Conservation (phyloP, 495 filamentous ascomycete genomes). For the Umbilicaria muhlenbergii region DNA sequence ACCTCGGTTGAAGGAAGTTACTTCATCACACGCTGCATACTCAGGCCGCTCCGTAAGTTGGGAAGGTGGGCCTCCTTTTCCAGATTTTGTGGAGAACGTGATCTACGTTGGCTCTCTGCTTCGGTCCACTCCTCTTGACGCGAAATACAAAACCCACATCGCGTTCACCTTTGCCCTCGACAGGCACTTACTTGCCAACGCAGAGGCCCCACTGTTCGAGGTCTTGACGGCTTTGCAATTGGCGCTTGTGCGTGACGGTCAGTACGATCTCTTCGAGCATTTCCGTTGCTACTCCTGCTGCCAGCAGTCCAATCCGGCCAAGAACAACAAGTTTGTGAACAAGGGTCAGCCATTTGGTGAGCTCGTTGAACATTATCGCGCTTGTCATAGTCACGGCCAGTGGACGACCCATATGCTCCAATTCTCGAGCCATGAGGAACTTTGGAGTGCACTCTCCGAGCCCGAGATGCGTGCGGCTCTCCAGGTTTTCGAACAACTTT, state of each 20-base stretch:
- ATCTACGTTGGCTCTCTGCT: slow-evolving; percentile 2
- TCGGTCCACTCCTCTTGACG: slow-evolving; percentile 1
- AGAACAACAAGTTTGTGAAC: neutral
- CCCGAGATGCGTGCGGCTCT: slow-evolving; percentile 1
- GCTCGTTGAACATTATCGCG: slow-evolving; percentile 3
- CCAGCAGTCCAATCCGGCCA: neutral
- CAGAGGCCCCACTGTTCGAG: neutral
- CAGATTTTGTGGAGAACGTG: slow-evolving; percentile 5
- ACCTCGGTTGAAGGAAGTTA: neutral
- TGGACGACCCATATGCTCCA: slow-evolving; percentile 2
- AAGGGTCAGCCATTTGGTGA: slow-evolving; percentile 3
- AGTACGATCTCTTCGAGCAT: slow-evolving; percentile 4
- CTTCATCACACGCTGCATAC: neutral
- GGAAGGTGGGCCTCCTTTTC: neutral
- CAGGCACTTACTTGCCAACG: neutral
- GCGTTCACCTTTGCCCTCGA: slow-evolving; percentile 4
- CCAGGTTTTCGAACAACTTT: slow-evolving; percentile 4
- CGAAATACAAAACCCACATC: neutral
- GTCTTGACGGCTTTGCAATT: slow-evolving; percentile 1
- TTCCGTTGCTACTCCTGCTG: slow-evolving; percentile 4
- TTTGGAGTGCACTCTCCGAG: neutral
- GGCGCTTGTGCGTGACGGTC: slow-evolving; percentile 4
- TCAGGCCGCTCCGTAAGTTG: neutral
- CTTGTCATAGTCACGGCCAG: neutral
- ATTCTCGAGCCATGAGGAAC: neutral